Conservation (phyloP, 257 asterid genomes). For the Scutellaria barbata region DNA sequence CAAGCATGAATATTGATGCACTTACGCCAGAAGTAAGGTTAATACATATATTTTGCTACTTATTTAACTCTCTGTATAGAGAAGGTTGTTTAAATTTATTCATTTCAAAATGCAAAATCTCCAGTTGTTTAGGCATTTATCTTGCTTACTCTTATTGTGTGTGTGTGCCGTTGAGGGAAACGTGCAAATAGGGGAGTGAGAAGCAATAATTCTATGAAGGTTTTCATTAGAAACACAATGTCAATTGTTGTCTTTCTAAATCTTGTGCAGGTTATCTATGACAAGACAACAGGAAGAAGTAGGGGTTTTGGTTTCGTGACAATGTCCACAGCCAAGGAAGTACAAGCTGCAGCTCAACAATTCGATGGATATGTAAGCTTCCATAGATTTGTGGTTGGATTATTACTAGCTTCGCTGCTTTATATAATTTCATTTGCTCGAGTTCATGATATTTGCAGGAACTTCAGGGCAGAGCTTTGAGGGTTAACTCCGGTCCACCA, state of each 20-base stretch:
- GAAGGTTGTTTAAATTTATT: background rate
- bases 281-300: conserved; percentile 81
- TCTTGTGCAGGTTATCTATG: conserved; percentile 82
- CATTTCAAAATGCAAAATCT: no score
- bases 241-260: conserved; percentile 4
- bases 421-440: conserved; percentile 14
- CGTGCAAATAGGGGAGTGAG: background rate
- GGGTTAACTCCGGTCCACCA: conserved; percentile 87
- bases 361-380: conserved; percentile 82
- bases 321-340: conserved; percentile 77
- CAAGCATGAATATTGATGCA: background rate
- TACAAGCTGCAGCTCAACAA: conserved; percentile 71
- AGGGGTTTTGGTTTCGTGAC: conserved; percentile 95
- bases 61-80: background rate
- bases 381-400: conserved; percentile 1
- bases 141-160: no score
- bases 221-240: background rate
- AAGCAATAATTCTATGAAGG: background rate
- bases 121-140: no score
- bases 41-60: background rate
- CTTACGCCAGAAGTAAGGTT: background rate
- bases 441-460: conserved; percentile 55
- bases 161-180: no score
- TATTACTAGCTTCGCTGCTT: conserved; percentile 9
- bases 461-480: conserved; percentile 71